Evolutionary conservation across 306 rosid species (phyloP).

Genomic region (Castanea mollissima): DNA sequence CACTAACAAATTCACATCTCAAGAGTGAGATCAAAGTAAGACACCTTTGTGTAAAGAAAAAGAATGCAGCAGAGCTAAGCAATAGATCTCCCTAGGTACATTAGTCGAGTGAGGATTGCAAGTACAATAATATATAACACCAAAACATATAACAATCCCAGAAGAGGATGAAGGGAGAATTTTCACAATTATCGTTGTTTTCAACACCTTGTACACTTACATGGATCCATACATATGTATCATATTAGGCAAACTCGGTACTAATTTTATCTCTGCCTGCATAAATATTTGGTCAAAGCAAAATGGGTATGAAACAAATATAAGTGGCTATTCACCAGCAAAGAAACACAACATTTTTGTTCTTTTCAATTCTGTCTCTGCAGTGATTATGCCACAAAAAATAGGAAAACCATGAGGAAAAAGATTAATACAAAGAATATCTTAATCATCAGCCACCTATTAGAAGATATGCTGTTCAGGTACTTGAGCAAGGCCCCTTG

Average conservation of each 20-base stretch:
- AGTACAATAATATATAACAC: background rate
- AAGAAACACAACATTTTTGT: slow-evolving; percentile 25
- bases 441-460: slow-evolving; percentile 99
- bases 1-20: background rate
- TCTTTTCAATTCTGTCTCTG: slow-evolving; percentile 33
- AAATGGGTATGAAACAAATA: slow-evolving; percentile 23
- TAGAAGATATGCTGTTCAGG: slow-evolving; percentile 92
- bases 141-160: background rate
- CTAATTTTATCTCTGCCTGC: slow-evolving; percentile 25
- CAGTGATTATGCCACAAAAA: slow-evolving; percentile 84
- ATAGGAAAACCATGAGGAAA: slow-evolving; percentile 96
- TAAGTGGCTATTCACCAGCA: slow-evolving; percentile 29
- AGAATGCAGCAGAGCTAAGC: background rate
- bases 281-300: slow-evolving; percentile 23
- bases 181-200: slow-evolving; percentile 21
- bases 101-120: background rate
- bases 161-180: background rate
- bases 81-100: background rate
- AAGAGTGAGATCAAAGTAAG: background rate
- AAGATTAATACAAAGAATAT: slow-evolving; percentile 94
- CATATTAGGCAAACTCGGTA: slow-evolving; percentile 34
- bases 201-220: slow-evolving; percentile 37
- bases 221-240: slow-evolving; percentile 36
- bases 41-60: background rate
- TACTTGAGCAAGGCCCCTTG: slow-evolving; percentile 92